A percentile compares a stretch with the other conserved stretches of the same genome.
These are phyloP conservation scores for Lodderomyces theae DNA, from an alignment of 1,139 yeast genomes.

Conservation along the genomic window DNA sequence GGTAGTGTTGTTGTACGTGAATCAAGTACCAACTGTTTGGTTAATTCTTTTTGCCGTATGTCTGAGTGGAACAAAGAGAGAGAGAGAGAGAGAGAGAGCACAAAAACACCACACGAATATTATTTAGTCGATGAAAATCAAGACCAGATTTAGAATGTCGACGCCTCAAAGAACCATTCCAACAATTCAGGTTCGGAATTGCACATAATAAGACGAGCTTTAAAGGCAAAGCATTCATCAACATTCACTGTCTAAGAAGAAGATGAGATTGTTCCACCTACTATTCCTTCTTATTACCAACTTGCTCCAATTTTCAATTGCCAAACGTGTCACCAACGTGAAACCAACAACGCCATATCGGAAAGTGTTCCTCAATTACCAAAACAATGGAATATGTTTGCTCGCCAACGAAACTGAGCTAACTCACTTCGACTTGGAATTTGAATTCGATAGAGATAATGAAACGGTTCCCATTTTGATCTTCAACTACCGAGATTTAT, in stretches of 20 bases:
- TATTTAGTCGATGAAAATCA: too few relatives aligned
- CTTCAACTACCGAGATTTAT: conserved; percentile 12
- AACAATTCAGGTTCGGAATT: too few relatives aligned
- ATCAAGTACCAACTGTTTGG: too few relatives aligned
- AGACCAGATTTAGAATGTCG: too few relatives aligned
- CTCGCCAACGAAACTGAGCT: conserved; percentile 10
- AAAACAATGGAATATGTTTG: conserved; percentile 15
- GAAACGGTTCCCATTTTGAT: conserved; percentile 14
- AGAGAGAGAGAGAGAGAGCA: too few relatives aligned
- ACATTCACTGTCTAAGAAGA: not conserved
- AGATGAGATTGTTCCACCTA: not conserved
- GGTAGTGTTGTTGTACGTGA: too few relatives aligned
- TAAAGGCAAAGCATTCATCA: too few relatives aligned
- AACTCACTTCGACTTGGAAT: conserved; percentile 10
- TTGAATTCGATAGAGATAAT: conserved; percentile 6
- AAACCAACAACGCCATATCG: conserved; percentile 12
- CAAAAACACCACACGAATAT: too few relatives aligned
- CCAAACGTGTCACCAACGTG: not conserved
- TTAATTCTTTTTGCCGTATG: too few relatives aligned
- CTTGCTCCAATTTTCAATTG: conserved; percentile 1
- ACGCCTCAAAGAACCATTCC: too few relatives aligned
- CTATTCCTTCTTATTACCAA: conserved; percentile 6
- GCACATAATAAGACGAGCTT: too few relatives aligned
- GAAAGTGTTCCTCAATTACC: conserved; percentile 11
- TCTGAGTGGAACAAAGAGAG: too few relatives aligned